A percentile compares a stretch with the other conserved stretches of the same genome.
Conservation (phyloP, 2,329 filamentous ascomycete genomes). For the Ophiosphaerella herpotricha region DNA sequence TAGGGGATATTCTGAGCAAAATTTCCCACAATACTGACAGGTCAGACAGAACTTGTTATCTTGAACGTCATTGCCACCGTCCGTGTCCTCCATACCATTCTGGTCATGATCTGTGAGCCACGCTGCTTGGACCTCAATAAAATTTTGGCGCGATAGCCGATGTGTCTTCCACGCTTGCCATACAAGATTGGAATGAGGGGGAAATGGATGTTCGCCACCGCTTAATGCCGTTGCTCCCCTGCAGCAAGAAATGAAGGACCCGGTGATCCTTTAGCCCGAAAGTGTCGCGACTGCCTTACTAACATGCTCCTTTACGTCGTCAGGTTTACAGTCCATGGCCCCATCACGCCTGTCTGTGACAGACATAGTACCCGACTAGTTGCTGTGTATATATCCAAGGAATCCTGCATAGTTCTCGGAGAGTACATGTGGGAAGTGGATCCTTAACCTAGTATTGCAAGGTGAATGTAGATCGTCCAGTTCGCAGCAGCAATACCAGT, state of each 20-base stretch:
- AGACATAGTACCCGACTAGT: too few species aligned
- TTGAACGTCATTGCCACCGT: too few species aligned
- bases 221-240: background rate
- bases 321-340: background rate
- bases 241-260: background rate
- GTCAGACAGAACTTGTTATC: too few species aligned
- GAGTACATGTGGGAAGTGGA: background rate
- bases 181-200: conserved; percentile 2
- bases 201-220: background rate
- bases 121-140: background rate
- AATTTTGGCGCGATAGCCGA: conserved; percentile 3
- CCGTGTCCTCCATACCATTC: background rate
- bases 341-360: background rate
- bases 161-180: conserved; percentile 7
- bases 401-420: background rate
- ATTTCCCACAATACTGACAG: background rate
- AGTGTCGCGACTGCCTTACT: background rate
- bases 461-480: background rate
- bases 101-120: background rate
- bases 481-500: background rate
- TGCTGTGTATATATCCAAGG: too few species aligned
- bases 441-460: background rate
- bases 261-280: background rate
- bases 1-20: background rate
- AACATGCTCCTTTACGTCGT: background rate